These are phyloP conservation scores for Mortierella sp. DNA, from an alignment of 371 early-diverging fungal genomes.

Conservation along the genomic window DNA sequence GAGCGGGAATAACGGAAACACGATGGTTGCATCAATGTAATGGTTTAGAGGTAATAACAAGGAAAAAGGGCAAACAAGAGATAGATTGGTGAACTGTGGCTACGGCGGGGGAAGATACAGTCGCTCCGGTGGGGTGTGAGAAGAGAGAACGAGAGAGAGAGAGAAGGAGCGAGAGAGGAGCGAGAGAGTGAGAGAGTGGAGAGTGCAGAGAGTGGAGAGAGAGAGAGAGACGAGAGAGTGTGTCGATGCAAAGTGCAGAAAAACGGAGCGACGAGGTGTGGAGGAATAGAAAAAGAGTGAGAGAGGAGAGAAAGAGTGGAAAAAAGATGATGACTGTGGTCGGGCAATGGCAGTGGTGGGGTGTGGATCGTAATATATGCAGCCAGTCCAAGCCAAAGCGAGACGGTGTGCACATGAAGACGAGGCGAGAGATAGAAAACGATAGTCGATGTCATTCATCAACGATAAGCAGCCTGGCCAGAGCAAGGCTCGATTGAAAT, in stretches of 20 bases:
- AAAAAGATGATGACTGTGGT: too few species aligned
- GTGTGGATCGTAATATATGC: neutral
- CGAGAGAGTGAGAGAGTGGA: neutral
- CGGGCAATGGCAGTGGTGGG: constrained; percentile 2
- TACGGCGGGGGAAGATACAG: too few species aligned
- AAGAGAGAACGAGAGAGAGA: neutral
- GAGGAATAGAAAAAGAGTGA: too few species aligned
- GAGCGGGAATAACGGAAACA: constrained; percentile 24
- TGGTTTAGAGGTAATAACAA: neutral
- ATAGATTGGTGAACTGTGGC: too few species aligned
- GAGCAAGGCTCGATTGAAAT: constrained; percentile 2
- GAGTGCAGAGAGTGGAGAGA: neutral
- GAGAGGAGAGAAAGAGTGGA: constrained; percentile 1
- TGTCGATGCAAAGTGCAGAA: neutral
- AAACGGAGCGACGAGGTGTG: neutral
- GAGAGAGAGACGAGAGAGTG: neutral
- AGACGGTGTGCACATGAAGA: neutral
- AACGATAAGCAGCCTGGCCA: too few species aligned
- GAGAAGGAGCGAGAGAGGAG: neutral
- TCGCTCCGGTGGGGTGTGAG: neutral
- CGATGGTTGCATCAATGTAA: constrained; percentile 43
- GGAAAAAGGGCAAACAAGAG: too few species aligned
- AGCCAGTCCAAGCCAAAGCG: neutral
- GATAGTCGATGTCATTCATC: neutral
- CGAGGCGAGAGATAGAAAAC: neutral